Base-by-base conservation (phyloP, 2,329 filamentous ascomycete genomes). In the Epicoccum sorghinum region DNA sequence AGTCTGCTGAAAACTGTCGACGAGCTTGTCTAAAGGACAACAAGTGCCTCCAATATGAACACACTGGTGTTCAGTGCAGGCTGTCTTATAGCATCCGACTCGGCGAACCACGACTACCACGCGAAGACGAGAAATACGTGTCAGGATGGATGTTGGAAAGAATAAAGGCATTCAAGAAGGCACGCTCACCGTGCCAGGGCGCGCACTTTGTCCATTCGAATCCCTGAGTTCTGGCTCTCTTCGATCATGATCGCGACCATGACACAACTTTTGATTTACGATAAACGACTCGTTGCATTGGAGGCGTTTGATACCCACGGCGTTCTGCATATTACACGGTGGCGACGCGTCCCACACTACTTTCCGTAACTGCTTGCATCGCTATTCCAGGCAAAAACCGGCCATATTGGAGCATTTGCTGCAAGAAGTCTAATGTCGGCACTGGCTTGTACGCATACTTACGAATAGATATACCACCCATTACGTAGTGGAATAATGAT, bases 161-260 rank as follows among this genome's bases (percentile, higher is more conserved):
- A 9, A 69, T 75, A 7, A 54, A 67, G 18, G 59, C 59, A 2
- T 71, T 73, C 53, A 68, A 69, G 44, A 61, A 66, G 13, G 58
- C 62, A 1, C 58, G 65, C 8, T 68, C 68, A 7, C 68, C 65
- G 4, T 72, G 70, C 45, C 58, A 65, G 37, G 67, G 67, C 36
- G 70, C 71, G 22, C 70, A 66, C 18, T 68, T 72, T 39, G 68
- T 72, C 27, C 70, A 73, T 55, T 61, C 71, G 4, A 71, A 72
- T 49, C 71, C 71, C 7, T 72, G 63, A 72, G 18, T 29, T 32
- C 23, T 18, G 10, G 36, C 29, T 10, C 14, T 13, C 10, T n/a
- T 4, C 13, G 10, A n/a, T 47, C 23, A 45, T 49, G 56, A 40
- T 32, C 32, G 45, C 39, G 51, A 60, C 40, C 45, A 64, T 47